phyloP scores from a whole-genome alignment of 192 early-diverging fungal genomes.

The Backusella australiensis region DNA sequence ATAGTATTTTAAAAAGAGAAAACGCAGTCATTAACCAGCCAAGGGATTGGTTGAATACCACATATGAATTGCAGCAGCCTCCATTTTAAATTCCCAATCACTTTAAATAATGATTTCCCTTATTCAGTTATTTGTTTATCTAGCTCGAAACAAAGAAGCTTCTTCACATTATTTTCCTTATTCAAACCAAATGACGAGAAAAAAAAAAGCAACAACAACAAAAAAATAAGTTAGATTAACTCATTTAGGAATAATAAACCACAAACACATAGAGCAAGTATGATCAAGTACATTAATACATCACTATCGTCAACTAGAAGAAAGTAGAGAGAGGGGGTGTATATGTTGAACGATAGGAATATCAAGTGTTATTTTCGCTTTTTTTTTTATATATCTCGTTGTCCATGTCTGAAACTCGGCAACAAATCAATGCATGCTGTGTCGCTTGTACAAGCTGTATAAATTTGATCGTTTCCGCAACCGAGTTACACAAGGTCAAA shows the following conservation, averaged over 20 bases:
- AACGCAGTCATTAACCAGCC: slow-evolving; percentile 39
- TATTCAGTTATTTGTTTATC: neutral
- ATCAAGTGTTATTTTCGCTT: neutral
- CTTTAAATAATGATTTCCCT: neutral
- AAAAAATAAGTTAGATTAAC: neutral
- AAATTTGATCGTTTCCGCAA: neutral
- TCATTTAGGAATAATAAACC: neutral
- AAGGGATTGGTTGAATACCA: slow-evolving; percentile 51
- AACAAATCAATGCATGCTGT: neutral
- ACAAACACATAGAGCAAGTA: neutral
- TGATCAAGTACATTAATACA: neutral
- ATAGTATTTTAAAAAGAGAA: neutral
- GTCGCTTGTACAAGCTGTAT: neutral
- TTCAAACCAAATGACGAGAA: neutral
- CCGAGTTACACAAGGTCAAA: neutral
- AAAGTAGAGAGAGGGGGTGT: neutral
- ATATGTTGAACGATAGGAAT: neutral
- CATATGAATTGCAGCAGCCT: neutral
- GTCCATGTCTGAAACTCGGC: neutral
- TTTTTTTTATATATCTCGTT: neutral
- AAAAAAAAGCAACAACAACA: neutral
- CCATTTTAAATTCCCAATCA: neutral
- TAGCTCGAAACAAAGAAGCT: neutral
- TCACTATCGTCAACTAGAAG: neutral
- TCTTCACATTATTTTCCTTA: neutral